Percentiles rank a stretch among this genome's conserved stretches.
phyloP scores from a whole-genome alignment of 257 asterid species.

The Orobanche coerulescens region DNA sequence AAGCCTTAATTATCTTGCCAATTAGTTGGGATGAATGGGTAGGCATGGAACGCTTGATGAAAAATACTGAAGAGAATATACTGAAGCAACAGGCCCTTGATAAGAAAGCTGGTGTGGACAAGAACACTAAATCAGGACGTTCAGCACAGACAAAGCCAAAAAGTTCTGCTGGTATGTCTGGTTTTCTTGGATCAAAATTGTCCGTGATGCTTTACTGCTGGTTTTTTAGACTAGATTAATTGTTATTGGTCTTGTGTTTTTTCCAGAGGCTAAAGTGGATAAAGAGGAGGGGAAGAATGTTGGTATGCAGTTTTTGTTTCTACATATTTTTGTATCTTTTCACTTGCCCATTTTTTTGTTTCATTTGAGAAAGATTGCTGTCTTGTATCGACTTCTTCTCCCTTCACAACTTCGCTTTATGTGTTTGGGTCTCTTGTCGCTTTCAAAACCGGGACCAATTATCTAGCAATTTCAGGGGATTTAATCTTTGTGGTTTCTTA shows the following conservation, averaged over 20 bases:
- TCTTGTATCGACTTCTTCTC: background rate
- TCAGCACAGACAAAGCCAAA: constrained; percentile 69
- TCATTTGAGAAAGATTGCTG: background rate
- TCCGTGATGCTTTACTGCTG: constrained; percentile 6
- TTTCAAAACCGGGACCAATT: constrained; percentile 1
- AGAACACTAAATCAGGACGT: constrained; percentile 62
- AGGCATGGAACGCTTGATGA: constrained; percentile 74
- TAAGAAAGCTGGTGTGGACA: constrained; percentile 71
- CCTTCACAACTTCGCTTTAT: background rate
- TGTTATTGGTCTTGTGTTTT: constrained; percentile 21
- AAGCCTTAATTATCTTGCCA: constrained; percentile 26
- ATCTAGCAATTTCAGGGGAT: background rate
- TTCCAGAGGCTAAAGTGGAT: constrained; percentile 54
- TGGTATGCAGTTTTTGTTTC: constrained; percentile 34
- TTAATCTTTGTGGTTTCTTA: constrained; percentile 9
- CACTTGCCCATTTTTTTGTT: constrained; percentile 17
- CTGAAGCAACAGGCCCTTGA: constrained; percentile 73
- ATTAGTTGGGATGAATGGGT: constrained; percentile 99
- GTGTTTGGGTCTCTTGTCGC: constrained; percentile 2
- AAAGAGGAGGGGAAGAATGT: constrained; percentile 51
- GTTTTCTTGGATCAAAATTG: constrained; percentile 12
- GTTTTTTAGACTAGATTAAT: constrained; percentile 17
- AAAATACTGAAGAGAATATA: constrained; percentile 64
- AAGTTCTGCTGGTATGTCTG: constrained; percentile 60
- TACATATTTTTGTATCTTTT: constrained; percentile 3